Evolutionary conservation across 1,139 yeast species (phyloP).

Genomic region (Saccharomyces hybrid): DNA sequence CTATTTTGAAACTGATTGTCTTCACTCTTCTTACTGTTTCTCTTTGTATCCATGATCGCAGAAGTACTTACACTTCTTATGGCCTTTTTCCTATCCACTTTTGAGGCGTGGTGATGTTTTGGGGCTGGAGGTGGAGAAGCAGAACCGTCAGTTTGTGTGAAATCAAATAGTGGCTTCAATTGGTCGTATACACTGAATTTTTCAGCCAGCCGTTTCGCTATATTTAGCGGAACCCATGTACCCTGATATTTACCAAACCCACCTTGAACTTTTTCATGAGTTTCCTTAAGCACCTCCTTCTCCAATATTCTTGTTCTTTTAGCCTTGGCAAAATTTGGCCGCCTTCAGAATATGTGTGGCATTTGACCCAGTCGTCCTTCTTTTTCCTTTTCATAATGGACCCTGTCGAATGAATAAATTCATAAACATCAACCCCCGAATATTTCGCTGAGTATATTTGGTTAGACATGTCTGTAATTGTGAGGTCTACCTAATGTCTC

Average conservation of each 20-base stretch:
- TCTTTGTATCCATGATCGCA: conserved; percentile 15
- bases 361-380: conserved; percentile 87
- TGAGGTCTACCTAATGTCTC: not conserved
- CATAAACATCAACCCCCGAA: conserved; percentile 85
- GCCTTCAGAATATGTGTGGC: conserved; percentile 96
- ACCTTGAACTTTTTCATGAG: conserved; percentile 91
- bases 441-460: conserved; percentile 70
- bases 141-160: conserved; percentile 49
- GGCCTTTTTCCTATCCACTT: conserved; percentile 25
- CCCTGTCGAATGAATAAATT: conserved; percentile 68
- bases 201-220: conserved; percentile 51
- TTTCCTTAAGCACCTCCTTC: conserved; percentile 79
- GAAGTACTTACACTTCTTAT: conserved; percentile 24
- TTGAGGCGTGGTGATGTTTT: conserved; percentile 64
- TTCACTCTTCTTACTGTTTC: conserved; percentile 10
- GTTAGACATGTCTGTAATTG: conserved; percentile 16
- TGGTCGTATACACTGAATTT: conserved; percentile 65
- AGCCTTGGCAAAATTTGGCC: conserved; percentile 93
- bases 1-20: not conserved
- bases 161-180: conserved; percentile 63
- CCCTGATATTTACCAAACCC: conserved; percentile 97
- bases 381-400: conserved; percentile 94
- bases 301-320: conserved; percentile 87
- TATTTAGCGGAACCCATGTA: conserved; percentile 84
- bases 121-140: conserved; percentile 78